Conservation (phyloP, 2,329 filamentous ascomycete species). For the Curvularia sp. region DNA sequence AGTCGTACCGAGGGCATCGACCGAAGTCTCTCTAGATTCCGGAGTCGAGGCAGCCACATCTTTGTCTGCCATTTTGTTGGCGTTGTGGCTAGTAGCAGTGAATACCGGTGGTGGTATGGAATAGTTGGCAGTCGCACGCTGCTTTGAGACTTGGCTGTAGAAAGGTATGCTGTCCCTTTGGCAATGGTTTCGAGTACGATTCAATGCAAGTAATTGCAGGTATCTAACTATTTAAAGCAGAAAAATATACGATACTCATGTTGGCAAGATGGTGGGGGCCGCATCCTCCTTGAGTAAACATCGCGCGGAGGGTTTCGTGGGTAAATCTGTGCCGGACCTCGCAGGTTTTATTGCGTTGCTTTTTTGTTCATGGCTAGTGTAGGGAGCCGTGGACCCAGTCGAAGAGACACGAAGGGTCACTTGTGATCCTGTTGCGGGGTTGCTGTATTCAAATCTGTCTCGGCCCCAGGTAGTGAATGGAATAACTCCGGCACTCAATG, state of each 20-base stretch:
- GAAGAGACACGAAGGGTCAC: neutral
- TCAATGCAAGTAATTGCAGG: neutral
- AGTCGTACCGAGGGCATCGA: neutral
- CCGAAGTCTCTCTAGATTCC: neutral
- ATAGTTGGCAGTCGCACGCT: neutral
- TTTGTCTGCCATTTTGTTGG: neutral
- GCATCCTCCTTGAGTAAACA: neutral
- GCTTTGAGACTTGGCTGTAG: neutral
- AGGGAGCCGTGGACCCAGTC: neutral
- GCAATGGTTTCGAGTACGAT: neutral
- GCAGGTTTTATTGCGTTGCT: neutral
- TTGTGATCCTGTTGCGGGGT: too few relatives aligned
- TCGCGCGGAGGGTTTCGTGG: neutral
- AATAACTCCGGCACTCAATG: neutral
- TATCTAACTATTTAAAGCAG: neutral
- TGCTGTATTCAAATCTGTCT: neutral
- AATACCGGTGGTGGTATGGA: neutral
- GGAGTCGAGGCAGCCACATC: neutral
- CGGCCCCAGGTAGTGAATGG: too few relatives aligned
- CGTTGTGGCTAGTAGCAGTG: neutral
- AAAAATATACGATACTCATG: neutral
- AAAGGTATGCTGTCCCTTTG: neutral
- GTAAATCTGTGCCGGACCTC: neutral
- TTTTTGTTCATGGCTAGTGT: neutral
- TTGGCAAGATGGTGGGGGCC: neutral